Conservation (phyloP, 768 basidiomycete species). For the Saitozyma podzolica region DNA sequence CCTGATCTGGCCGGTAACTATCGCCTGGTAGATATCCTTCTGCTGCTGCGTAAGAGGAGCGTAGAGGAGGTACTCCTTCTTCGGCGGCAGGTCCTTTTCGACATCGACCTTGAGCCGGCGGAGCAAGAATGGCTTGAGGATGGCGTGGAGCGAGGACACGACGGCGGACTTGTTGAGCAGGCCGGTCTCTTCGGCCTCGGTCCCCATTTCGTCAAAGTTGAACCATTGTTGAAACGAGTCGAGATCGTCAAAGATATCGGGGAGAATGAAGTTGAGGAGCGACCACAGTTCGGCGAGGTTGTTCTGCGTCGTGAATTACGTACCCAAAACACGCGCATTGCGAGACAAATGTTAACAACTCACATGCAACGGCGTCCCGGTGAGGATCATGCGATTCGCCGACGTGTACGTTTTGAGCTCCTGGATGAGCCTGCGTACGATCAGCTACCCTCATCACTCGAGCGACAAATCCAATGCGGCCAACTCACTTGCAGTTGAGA, state of each 20-base stretch:
- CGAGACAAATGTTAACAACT: background rate
- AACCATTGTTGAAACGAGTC: constrained; percentile 86
- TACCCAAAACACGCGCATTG: background rate
- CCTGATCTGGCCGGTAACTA: constrained; percentile 71
- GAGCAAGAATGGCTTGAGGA: constrained; percentile 92
- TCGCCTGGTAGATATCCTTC: constrained; percentile 77
- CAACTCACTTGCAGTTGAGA: constrained; percentile 69
- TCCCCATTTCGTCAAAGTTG: constrained; percentile 47
- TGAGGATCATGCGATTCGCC: constrained; percentile 87
- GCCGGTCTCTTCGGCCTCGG: constrained; percentile 9
- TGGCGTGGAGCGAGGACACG: constrained; percentile 77
- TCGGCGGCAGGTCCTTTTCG: constrained; percentile 76
- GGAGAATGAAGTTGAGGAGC: constrained; percentile 90
- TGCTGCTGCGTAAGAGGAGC: constrained; percentile 82
- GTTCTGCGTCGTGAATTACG: constrained; percentile 61
- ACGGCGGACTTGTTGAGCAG: constrained; percentile 58
- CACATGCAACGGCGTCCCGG: constrained; percentile 94
- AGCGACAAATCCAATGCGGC: constrained; percentile 8
- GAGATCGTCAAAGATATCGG: constrained; percentile 86
- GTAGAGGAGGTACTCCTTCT: constrained; percentile 89
- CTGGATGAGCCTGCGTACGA: constrained; percentile 62
- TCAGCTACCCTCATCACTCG: constrained; percentile 1
- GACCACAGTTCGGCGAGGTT: constrained; percentile 94
- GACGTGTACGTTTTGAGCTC: constrained; percentile 84
- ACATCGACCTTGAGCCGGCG: constrained; percentile 91